phyloP scores from a whole-genome alignment of 352 stramenopile species.

The Globisporangium splendens region DNA sequence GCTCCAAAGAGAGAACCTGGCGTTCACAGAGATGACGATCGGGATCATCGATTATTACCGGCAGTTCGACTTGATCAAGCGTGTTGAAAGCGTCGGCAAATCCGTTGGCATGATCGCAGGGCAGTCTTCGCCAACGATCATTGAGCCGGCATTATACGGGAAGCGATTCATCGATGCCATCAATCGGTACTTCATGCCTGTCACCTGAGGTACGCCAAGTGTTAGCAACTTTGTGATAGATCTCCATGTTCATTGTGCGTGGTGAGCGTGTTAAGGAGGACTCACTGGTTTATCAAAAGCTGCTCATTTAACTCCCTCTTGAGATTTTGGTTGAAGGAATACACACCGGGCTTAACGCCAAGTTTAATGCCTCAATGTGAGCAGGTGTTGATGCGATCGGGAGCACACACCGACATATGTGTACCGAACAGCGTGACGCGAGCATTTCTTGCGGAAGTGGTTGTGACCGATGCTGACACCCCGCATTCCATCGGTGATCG shows the following conservation, averaged over 20 bases:
- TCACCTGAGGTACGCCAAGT: constrained; percentile 77
- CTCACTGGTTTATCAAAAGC: too few relatives aligned
- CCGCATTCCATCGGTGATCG: constrained; percentile 41
- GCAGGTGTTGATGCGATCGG: constrained; percentile 45
- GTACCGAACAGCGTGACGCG: constrained; percentile 43
- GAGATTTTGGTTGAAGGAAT: constrained; percentile 6
- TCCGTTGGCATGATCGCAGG: constrained; percentile 98
- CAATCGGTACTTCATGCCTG: constrained; percentile 96
- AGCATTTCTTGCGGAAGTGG: constrained; percentile 56
- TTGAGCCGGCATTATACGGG: constrained; percentile 96
- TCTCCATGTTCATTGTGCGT: too few relatives aligned
- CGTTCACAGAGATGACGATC: constrained; percentile 86
- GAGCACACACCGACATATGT: constrained; percentile 63
- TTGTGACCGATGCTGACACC: constrained; percentile 48
- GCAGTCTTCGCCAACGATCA: constrained; percentile 96
- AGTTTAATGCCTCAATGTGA: constrained; percentile 47
- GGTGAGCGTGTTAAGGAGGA: too few relatives aligned
- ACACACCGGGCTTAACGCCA: constrained; percentile 26
- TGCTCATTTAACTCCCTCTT: neutral
- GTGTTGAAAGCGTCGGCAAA: constrained; percentile 98
- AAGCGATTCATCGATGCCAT: constrained; percentile 95
- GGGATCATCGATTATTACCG: constrained; percentile 99
- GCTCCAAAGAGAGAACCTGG: constrained; percentile 3
- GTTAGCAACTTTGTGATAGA: constrained; percentile 23
- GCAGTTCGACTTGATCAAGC: constrained; percentile 98